Base-by-base conservation (phyloP, 2,329 filamentous ascomycete genomes). In the Epichloe typhina region DNA sequence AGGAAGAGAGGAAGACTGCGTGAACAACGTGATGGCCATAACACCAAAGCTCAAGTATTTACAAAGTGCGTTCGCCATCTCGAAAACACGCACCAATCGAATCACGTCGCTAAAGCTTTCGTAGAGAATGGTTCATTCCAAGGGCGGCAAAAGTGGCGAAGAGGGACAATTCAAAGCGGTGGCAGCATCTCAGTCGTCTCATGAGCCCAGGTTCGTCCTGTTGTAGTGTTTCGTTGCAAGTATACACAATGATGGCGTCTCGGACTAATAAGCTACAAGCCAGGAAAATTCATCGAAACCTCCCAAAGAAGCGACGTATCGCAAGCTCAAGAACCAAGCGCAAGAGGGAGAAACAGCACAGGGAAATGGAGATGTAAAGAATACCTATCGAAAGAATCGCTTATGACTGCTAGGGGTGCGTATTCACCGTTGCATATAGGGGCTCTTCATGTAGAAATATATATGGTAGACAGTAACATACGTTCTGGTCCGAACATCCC, bases 221-320 rank as follows among this genome's bases (percentile, higher is more conserved):
- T 4, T 8, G 7, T 41, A 5, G 17, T 23, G 5, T 23, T 23
- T 15, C 1, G 15, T 31, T 31, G 15, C 7, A 40, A 19, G 21
- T 19, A 37, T n/a, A 37, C 13, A 26, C 6, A 38, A 11, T 19
- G n/a, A 44, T 9, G 42, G n/a, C 26, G 41, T 41, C 8, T 37
- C 7, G 13, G 11, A 43, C 47, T 49, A 13, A 49, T 26, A 37
- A 36, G 5, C 17, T 13, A 5, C 8, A 11, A 48, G 37, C 26
- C 26, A 49, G 47, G 47, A 49, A 17, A 49, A 17, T 19, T 17
- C 15, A n/a, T 42, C 47, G 12, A 49, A 49, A n/a, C 47, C 47
- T 43, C 47, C 47, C 17, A 15, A 49, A 5, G n/a, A 49, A 26
- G 39, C 39, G 31, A 31, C 47, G 13, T 19, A n/a, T 6, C 39